Evolutionary conservation across 768 basidiomycete species (phyloP), one percentile per base, ranked within the genome.

Genomic region (Tricholoma hemisulphureum): DNA sequence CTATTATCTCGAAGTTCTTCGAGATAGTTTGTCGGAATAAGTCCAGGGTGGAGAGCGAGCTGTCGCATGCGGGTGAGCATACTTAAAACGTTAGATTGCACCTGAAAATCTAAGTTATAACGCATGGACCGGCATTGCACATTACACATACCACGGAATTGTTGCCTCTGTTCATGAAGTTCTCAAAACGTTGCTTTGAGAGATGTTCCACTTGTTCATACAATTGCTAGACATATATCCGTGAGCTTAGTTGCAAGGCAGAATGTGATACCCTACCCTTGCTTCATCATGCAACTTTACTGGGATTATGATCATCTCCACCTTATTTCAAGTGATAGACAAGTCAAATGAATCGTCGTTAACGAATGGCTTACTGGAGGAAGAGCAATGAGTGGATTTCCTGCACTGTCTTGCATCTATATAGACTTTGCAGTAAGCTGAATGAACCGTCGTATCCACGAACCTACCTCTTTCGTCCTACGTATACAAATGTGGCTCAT

Each of bases 21-120:
- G 10, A 92, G 67, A 64, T 93, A 95, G 59, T 84, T 78, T 7
- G 73, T 60, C 4, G 93, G 93, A 50, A 93, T 74, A 23, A 95
- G 77, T 1, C 83, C 84, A 0, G 92, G 89, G 65, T 95, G 91
- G 23, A 93, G 80, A 16, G 82, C 88, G 18, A 94, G 74, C 71
- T 95, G 93, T 28, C 93, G 84, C 69, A 95, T 77, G 16, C 93
- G 88, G 7, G 91, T 93, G n/a, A 94, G 80, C 80, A 94, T 85
- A 59, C 88, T 87, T 34, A 93, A 71, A 13, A 91, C 84, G 63
- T 88, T 87, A 2, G 83, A 83, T 57, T 86, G 83, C 0, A 84
- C 78, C 88, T 91, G 59, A 24, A 23, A 52, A 43, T 5, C 11
- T 26, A 58, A 5, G 51, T 28, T 14, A 51, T 32, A 49, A 16